phyloP scores from a whole-genome alignment of 495 filamentous ascomycete species.

The Talaromyces trachyspermus region DNA sequence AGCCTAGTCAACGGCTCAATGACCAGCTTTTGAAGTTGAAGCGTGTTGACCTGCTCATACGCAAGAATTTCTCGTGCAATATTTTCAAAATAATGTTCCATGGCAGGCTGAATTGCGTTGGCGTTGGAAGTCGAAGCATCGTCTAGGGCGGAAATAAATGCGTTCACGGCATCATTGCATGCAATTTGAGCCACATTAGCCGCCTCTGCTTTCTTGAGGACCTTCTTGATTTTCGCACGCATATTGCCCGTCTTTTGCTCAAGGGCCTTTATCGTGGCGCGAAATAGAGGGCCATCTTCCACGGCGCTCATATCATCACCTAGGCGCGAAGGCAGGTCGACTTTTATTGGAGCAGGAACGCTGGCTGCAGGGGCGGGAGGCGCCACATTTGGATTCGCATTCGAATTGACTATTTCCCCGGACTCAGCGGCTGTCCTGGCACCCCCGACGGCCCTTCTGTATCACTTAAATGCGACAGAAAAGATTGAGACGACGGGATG shows the following conservation, averaged over 20 bases:
- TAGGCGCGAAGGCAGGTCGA: slow-evolving; percentile 79
- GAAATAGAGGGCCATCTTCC: slow-evolving; percentile 92
- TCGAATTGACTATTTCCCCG: slow-evolving; percentile 58
- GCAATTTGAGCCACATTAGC: slow-evolving; percentile 69
- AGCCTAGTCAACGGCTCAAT: slow-evolving; percentile 89
- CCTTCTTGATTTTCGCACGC: slow-evolving; percentile 87
- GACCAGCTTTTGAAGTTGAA: slow-evolving; percentile 81
- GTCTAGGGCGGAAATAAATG: slow-evolving; percentile 78
- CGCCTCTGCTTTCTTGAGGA: slow-evolving; percentile 83
- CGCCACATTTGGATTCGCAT: slow-evolving; percentile 38
- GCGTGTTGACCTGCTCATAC: slow-evolving; percentile 78
- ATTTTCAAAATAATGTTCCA: slow-evolving; percentile 98
- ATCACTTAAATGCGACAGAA: slow-evolving; percentile 69
- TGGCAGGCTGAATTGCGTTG: slow-evolving; percentile 87
- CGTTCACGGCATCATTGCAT: slow-evolving; percentile 76
- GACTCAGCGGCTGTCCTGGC: slow-evolving; percentile 27
- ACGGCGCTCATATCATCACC: slow-evolving; percentile 78
- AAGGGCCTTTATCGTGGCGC: slow-evolving; percentile 92
- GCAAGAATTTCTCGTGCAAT: slow-evolving; percentile 83
- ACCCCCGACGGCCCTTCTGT: slow-evolving; percentile 37
- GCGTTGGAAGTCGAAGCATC: slow-evolving; percentile 88
- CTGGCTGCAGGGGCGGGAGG: slow-evolving; percentile 26
- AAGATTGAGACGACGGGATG: slow-evolving; percentile 72
- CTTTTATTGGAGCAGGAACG: slow-evolving; percentile 57
- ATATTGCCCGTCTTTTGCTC: slow-evolving; percentile 97